These are phyloP conservation scores for Mycena galericulata DNA, from an alignment of 768 basidiomycete species.

Conservation along the genomic window DNA sequence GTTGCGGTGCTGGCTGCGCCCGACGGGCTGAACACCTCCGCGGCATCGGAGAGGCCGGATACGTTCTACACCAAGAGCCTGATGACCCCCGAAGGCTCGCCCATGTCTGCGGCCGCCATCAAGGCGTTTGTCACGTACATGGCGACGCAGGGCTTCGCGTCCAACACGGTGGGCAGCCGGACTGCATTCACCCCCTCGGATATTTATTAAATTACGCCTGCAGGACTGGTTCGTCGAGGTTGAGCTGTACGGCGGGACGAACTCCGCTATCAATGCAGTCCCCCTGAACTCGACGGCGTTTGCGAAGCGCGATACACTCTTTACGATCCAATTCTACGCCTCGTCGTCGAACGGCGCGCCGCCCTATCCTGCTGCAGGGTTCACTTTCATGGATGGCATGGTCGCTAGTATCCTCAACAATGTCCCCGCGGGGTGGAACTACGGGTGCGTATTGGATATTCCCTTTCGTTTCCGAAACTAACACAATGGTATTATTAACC, in stretches of 20 bases:
- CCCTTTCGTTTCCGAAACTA: too few relatives aligned
- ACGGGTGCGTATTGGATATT: constrained; percentile 42
- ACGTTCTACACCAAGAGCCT: constrained; percentile 58
- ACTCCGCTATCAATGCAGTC: constrained; percentile 48
- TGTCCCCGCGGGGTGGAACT: constrained; percentile 51
- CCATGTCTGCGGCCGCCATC: constrained; percentile 47
- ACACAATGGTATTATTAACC: background rate
- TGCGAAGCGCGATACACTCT: constrained; percentile 46
- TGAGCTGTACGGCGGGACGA: constrained; percentile 46
- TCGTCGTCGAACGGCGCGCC: constrained; percentile 39
- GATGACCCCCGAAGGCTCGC: constrained; percentile 51
- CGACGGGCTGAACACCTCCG: constrained; percentile 43
- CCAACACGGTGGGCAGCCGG: constrained; percentile 38
- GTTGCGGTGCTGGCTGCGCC: constrained; percentile 44
- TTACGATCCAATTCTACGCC: constrained; percentile 53
- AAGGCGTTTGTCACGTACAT: constrained; percentile 54
- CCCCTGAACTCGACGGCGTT: constrained; percentile 47
- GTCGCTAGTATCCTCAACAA: constrained; percentile 49
- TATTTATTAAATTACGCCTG: background rate
- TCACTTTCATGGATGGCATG: constrained; percentile 58
- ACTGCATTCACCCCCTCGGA: background rate
- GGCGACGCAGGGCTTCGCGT: constrained; percentile 51
- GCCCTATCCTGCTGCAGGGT: constrained; percentile 50
- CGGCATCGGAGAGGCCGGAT: constrained; percentile 46
- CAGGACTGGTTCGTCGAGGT: constrained; percentile 45